Conservation (phyloP, 2,329 filamentous ascomycete species). For the Pseudogymnoascus sp. region DNA sequence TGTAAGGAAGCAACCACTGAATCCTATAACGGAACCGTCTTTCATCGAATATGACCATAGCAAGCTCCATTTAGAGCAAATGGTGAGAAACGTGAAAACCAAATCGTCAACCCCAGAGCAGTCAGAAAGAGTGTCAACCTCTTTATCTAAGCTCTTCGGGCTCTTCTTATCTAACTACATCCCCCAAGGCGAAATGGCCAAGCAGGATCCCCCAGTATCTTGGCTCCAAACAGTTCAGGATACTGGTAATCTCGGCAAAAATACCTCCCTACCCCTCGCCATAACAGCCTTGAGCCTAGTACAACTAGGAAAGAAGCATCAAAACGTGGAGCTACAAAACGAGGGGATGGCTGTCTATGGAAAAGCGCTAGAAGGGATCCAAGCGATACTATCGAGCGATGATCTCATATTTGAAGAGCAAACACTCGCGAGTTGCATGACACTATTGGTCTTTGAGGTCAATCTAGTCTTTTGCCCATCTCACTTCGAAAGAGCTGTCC, state of each 20-base stretch:
- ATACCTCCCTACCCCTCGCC: constrained; percentile 13
- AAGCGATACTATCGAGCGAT: constrained; percentile 11
- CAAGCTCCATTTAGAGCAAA: constrained; percentile 12
- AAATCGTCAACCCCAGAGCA: constrained; percentile 10
- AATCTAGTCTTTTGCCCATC: constrained; percentile 10
- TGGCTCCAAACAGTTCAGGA: constrained; percentile 14
- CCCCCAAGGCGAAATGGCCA: constrained; percentile 11
- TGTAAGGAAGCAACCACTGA: constrained; percentile 13
- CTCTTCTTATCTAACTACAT: constrained; percentile 13
- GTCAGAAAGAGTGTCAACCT: constrained; percentile 4
- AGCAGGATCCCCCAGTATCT: constrained; percentile 12
- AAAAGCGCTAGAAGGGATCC: constrained; percentile 13
- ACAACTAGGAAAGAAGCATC: constrained; percentile 13
- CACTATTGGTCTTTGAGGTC: constrained; percentile 14
- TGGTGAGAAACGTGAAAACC: constrained; percentile 11
- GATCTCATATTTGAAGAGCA: constrained; percentile 13
- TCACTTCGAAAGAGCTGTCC: constrained; percentile 10
- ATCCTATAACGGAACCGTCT: constrained; percentile 13
- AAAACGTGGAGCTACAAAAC: constrained; percentile 11
- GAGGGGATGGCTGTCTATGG: constrained; percentile 15
- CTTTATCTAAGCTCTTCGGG: constrained; percentile 12
- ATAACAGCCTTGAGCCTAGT: constrained; percentile 14
- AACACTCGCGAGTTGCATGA: constrained; percentile 14
- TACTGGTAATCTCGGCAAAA: constrained; percentile 11
- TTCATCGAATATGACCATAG: constrained; percentile 13